Base-by-base conservation (phyloP, 129 eudicot genomes). In the Flaveria robusta region DNA sequence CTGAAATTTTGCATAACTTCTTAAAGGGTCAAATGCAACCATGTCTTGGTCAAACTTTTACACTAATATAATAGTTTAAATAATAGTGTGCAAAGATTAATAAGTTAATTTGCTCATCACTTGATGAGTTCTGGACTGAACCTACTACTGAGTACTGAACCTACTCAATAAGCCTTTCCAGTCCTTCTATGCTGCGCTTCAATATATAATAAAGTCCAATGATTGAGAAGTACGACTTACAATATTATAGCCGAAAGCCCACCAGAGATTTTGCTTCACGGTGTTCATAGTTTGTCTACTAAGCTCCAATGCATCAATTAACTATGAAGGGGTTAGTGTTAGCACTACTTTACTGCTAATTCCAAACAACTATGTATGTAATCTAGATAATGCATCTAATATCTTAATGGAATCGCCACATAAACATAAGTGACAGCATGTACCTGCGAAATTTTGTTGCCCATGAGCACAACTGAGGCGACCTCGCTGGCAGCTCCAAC, bases 401-500 rank as follows among this genome's bases (percentile, higher is more conserved):
- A 43, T 55, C 24, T 9, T n/a, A 15, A 7, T 39, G 54, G 20
- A 42, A 15, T 6, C 15, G 47, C 15, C 42, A 68, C 52, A 24
- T 18, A 13, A 64, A 23, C 5, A 14, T 23, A 62, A 56, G 41
- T 22, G 55, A 12, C 42, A 14, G 41, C 19, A 45, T 29, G 22
- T 82, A 95, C 96, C 97, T 95, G 99, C 31, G 99, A 88, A 78
- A 95, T 87, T 77, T 86, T 89, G 70, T 95, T 89, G 27, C 96
- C 92, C 99, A 95, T 86, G 26, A 95, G 89, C 71, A 95, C 99
- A 79, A 95, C 81, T 3, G 97, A 91, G 63, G 99, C 94, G 71
- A 95, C 99, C 81, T 95, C 97, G 64, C 97, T 91, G 22, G 99
- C 99, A 81, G 99, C 99, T 70, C 96, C 97, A 75, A 86, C 99